Conservation (phyloP, 2,329 filamentous ascomycete genomes). For the Myriosclerotinia duriaeana region DNA sequence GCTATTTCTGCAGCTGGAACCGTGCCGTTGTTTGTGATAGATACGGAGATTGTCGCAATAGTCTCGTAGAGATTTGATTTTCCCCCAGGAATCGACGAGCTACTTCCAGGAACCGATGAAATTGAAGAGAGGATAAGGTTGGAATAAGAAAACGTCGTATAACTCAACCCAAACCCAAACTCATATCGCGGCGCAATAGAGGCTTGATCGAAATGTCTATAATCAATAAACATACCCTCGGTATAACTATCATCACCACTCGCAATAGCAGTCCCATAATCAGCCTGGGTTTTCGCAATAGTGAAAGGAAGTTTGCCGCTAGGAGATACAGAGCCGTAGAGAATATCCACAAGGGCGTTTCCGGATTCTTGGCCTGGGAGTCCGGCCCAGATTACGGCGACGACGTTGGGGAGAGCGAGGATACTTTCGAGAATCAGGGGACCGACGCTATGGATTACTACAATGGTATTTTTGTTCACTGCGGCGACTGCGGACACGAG, state of each 20-base stretch:
- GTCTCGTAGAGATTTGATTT: constrained; percentile 4
- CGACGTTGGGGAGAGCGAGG: constrained; percentile 61
- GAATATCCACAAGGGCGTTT: constrained; percentile 58
- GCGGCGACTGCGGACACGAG: constrained; percentile 58
- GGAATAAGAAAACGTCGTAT: constrained; percentile 51
- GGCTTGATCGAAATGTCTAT: constrained; percentile 51
- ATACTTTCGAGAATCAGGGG: constrained; percentile 58
- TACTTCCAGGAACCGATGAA: constrained; percentile 21
- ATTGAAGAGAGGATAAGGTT: constrained; percentile 26
- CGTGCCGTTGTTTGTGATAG: neutral
- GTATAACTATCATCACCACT: constrained; percentile 41
- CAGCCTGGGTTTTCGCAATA: constrained; percentile 51
- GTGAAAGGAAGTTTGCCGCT: constrained; percentile 52
- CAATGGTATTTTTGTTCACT: constrained; percentile 60
- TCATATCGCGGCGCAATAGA: constrained; percentile 42
- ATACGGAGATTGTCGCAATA: neutral
- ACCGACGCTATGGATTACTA: constrained; percentile 64
- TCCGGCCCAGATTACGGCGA: constrained; percentile 59
- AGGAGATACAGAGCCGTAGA: constrained; percentile 61
- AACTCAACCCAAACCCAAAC: constrained; percentile 54
- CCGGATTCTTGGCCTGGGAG: constrained; percentile 62
- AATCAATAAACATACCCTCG: constrained; percentile 54
- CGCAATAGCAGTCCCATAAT: constrained; percentile 47
- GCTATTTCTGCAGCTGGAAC: neutral
- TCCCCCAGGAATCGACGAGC: neutral